Conservation (phyloP, 2,329 filamentous ascomycete species). For the Talaromyces piceae region DNA sequence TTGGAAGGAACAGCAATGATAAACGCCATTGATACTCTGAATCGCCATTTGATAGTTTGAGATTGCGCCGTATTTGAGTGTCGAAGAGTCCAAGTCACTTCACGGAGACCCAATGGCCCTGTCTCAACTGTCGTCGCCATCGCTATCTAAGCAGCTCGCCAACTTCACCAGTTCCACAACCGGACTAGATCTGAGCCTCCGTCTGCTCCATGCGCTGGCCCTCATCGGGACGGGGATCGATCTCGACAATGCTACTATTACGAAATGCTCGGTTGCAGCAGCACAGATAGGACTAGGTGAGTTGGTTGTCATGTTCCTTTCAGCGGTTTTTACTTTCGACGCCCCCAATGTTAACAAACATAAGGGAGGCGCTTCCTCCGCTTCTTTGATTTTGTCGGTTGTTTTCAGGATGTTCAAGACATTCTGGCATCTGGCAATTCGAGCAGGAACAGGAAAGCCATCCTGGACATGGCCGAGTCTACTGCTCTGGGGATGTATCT, state of each 20-base stretch:
- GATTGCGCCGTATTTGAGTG: no score
- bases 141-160: slow-evolving; percentile 14
- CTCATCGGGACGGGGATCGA: slow-evolving; percentile 11
- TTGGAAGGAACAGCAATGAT: not conserved
- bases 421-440: not conserved
- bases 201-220: slow-evolving; percentile 14
- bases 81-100: no score
- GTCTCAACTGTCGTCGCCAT: slow-evolving; percentile 3
- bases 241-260: not conserved
- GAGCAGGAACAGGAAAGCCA: not conserved
- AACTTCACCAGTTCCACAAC: slow-evolving; percentile 17
- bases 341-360: no score
- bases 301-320: not conserved
- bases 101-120: no score
- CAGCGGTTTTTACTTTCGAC: not conserved
- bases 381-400: slow-evolving; percentile 6
- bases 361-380: slow-evolving; percentile 5
- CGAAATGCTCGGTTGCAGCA: slow-evolving; percentile 4
- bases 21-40: no score
- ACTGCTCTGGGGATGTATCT: slow-evolving; percentile 8
- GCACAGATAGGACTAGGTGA: slow-evolving; percentile 5
- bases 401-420: slow-evolving; percentile 4
- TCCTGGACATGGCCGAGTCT: slow-evolving; percentile 3
- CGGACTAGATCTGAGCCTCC: slow-evolving; percentile 17
- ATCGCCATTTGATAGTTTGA: no score